Evolutionary conservation across 768 basidiomycete genomes (phyloP), one percentile per base, ranked within the genome.

Genomic region (Mrakia gelida): DNA sequence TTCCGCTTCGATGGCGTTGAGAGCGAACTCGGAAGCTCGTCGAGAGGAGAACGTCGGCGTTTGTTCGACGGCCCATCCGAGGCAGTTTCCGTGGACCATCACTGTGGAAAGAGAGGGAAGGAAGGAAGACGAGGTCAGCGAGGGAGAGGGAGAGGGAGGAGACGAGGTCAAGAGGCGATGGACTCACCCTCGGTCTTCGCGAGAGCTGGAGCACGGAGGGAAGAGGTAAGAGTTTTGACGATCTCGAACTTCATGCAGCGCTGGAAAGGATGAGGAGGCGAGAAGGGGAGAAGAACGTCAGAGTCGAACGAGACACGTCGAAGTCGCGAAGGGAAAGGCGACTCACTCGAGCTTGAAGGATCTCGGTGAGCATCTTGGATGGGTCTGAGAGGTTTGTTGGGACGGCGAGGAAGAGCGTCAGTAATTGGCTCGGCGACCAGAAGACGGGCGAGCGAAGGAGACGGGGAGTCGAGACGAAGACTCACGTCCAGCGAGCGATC

Each of bases 341-440:
- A 75, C 61, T 23, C 26, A 75, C 90, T 80, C 90, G 88, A 41
- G 88, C 87, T 81, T 93, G 91, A 73, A 93, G 85, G 38, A 92
- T 82, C 81, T 93, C 92, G 74, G 90, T 90, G 18, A 94, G 86
- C 73, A 89, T 86, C 82, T 91, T 91, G 34, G 91, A 92, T 1
- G 92, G 93, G 83, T 93, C 92, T 80, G 90, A n/a, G 6, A 8
- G 7, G 0, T 18, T 2, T 23, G 4, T 1, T n/a, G 18, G 2
- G 38, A 26, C 6, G 30, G 43, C 2, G 41, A 38, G 34, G 71
- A 72, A 32, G 32, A 30, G 9, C 5, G 23, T 26, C 23, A 18
- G n/a, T n/a, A n/a, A n/a, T n/a, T n/a, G n/a, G n/a, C n/a, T n/a
- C n/a, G n/a, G 23, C n/a, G 59, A 61, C 18, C n/a, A 38, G 30